Conservation (phyloP, 2,329 filamentous ascomycete genomes). For the Aspergillus brunneoviolaceus region DNA sequence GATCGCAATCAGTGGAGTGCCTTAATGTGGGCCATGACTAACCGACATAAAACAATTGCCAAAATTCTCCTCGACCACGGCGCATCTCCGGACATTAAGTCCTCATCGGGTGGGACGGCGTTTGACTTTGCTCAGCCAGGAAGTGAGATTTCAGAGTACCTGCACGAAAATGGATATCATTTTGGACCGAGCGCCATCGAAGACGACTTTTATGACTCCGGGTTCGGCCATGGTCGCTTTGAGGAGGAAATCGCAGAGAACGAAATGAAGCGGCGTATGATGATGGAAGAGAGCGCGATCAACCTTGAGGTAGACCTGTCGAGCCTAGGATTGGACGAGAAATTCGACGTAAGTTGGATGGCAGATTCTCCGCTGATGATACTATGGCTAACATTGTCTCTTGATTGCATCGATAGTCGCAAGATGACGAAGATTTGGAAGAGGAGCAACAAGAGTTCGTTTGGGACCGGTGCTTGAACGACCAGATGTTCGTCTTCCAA, state of each 20-base stretch:
- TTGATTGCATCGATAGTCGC: slow-evolving; percentile 37
- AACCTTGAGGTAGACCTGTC: slow-evolving; percentile 95
- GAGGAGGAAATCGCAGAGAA: slow-evolving; percentile 97
- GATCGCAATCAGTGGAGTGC: slow-evolving; percentile 97
- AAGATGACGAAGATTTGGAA: slow-evolving; percentile 82
- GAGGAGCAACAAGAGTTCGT: slow-evolving; percentile 93
- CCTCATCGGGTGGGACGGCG: slow-evolving; percentile 86
- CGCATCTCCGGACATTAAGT: slow-evolving; percentile 93
- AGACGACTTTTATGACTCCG: slow-evolving; percentile 92
- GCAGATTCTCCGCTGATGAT: not conserved
- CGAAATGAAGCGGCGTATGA: slow-evolving; percentile 82
- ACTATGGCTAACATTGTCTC: not conserved
- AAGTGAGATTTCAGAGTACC: slow-evolving; percentile 93
- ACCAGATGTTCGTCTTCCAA: slow-evolving; percentile 99
- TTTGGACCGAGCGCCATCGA: slow-evolving; percentile 39
- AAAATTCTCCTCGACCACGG: slow-evolving; percentile 90
- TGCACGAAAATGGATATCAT: slow-evolving; percentile 90
- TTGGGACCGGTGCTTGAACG: slow-evolving; percentile 89
- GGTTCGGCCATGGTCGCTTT: slow-evolving; percentile 88
- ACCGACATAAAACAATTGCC: slow-evolving; percentile 92
- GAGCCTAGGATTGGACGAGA: slow-evolving; percentile 92
- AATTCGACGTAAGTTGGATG: slow-evolving; percentile 69
- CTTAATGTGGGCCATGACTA: slow-evolving; percentile 99
- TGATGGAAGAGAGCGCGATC: slow-evolving; percentile 99
- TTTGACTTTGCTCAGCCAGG: slow-evolving; percentile 95